Evolutionary conservation across 1,284 basidiomycete species (phyloP).

Genomic region (Trichosporon faecale): DNA sequence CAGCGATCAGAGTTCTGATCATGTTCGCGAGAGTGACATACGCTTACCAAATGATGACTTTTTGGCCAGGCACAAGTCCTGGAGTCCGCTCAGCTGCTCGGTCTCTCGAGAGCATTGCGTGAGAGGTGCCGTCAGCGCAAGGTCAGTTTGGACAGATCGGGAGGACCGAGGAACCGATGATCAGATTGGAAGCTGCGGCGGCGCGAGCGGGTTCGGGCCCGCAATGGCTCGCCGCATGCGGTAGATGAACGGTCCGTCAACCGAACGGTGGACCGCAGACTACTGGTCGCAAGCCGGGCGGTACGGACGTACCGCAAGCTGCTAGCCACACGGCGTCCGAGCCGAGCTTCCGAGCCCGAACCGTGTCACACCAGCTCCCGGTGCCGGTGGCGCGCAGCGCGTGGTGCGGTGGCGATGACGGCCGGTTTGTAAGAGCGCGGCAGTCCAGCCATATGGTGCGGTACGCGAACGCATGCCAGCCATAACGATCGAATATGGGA

Average conservation of each 20-base stretch:
- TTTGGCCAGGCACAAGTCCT: neutral
- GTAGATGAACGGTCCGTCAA: neutral
- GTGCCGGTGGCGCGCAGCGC: neutral
- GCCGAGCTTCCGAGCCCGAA: neutral
- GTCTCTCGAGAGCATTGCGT: neutral
- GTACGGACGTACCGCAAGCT: neutral
- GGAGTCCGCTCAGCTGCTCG: neutral
- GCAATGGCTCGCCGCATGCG: neutral
- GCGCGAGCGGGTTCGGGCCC: neutral
- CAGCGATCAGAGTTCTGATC: neutral
- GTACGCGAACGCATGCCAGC: neutral
- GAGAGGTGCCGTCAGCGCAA: neutral
- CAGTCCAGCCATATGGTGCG: neutral
- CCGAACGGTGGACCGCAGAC: neutral
- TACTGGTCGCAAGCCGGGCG: no score
- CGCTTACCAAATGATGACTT: neutral
- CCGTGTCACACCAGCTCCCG: neutral
- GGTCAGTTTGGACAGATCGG: neutral
- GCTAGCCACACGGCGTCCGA: neutral
- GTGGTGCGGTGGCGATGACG: neutral
- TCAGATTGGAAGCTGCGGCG: neutral
- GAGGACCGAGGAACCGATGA: constrained; percentile 1
- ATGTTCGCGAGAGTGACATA: neutral
- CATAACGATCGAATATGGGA: neutral
- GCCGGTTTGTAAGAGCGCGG: neutral